These are phyloP conservation scores for Erythrobasidium yunnanense DNA, from an alignment of 768 basidiomycete genomes.

Conservation along the genomic window DNA sequence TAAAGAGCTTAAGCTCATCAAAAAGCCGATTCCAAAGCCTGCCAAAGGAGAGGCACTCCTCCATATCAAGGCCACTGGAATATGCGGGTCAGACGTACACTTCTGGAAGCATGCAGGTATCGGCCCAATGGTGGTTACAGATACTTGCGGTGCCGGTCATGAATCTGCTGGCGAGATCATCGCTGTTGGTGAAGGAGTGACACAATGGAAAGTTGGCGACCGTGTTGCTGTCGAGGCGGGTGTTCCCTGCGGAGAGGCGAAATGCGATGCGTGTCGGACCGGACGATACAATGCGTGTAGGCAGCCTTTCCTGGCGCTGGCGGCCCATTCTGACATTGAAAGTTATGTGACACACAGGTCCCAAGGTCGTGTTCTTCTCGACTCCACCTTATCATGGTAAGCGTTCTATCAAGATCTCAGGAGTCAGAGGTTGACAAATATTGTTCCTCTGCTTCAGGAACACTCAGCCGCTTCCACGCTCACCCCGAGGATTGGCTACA, in stretches of 20 bases:
- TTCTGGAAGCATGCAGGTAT: slow-evolving; percentile 44
- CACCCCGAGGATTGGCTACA: slow-evolving; percentile 44
- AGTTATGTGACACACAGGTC: too few relatives aligned
- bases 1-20: slow-evolving; percentile 42
- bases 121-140: slow-evolving; percentile 41
- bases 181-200: slow-evolving; percentile 41
- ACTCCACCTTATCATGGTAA: background rate
- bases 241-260: slow-evolving; percentile 37
- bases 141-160: slow-evolving; percentile 34
- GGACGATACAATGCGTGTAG: slow-evolving; percentile 45
- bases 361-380: slow-evolving; percentile 16
- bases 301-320: background rate
- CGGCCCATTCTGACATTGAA: too few relatives aligned
- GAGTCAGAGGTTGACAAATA: slow-evolving; percentile 44
- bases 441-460: slow-evolving; percentile 44
- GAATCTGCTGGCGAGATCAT: slow-evolving; percentile 43
- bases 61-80: slow-evolving; percentile 43
- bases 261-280: slow-evolving; percentile 42
- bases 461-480: slow-evolving; percentile 37
- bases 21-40: slow-evolving; percentile 39
- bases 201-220: slow-evolving; percentile 37
- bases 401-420: too few relatives aligned
- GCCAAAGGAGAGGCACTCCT: slow-evolving; percentile 31
- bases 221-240: slow-evolving; percentile 38
- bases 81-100: slow-evolving; percentile 42